Evolutionary conservation across 768 basidiomycete species (phyloP).

Genomic region (Lactarius trivialis): DNA sequence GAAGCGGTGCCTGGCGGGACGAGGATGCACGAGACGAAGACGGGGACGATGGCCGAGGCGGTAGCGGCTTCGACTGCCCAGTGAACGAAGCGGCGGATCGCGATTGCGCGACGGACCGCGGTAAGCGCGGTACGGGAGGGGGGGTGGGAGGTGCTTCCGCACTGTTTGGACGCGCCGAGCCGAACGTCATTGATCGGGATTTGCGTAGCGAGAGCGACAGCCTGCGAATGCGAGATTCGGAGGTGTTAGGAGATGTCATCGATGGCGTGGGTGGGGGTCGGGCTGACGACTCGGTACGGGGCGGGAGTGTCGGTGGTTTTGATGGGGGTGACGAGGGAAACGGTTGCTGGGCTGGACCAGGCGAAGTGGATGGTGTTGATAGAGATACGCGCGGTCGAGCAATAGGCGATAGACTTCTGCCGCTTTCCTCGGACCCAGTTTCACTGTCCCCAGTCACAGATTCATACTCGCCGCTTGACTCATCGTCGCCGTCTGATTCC

Average conservation of each 20-base stretch:
- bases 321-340: slow-evolving; percentile 5
- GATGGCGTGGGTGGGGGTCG: slow-evolving; percentile 15
- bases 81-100: slow-evolving; percentile 25
- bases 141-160: slow-evolving; percentile 37
- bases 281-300: background rate
- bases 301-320: background rate
- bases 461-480: slow-evolving; percentile 30
- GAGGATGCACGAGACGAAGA: background rate
- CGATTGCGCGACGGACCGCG: slow-evolving; percentile 22
- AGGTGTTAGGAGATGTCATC: slow-evolving; percentile 8
- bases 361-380: background rate
- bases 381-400: background rate
- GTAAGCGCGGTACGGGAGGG: slow-evolving; percentile 30
- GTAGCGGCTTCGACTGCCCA: slow-evolving; percentile 37
- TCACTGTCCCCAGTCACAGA: slow-evolving; percentile 38
- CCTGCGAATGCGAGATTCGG: slow-evolving; percentile 15
- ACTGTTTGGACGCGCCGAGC: slow-evolving; percentile 10
- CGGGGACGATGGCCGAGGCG: slow-evolving; percentile 26
- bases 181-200: slow-evolving; percentile 40
- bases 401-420: slow-evolving; percentile 8
- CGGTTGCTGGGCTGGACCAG: background rate
- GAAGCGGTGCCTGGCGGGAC: background rate
- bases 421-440: slow-evolving; percentile 16
- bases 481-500: slow-evolving; percentile 42
- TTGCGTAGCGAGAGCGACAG: slow-evolving; percentile 36